Evolutionary conservation across 129 eudicot genomes (phyloP).

Genomic region (Centaurea solstitialis): DNA sequence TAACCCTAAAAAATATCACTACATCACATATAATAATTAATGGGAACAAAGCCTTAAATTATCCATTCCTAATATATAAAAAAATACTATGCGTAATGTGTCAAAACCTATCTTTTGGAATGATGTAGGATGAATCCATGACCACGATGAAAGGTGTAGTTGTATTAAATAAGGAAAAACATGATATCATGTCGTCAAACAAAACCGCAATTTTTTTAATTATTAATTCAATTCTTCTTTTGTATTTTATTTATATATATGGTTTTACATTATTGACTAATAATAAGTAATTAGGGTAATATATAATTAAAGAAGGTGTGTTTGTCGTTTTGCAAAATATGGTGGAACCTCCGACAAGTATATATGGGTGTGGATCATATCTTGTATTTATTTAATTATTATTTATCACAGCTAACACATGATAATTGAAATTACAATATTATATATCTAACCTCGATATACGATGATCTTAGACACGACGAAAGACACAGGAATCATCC

Average conservation of each 20-base stretch:
- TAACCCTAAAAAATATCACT: no score
- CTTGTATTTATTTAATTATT: neutral
- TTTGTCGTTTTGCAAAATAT: constrained; percentile 24
- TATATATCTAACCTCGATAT: neutral
- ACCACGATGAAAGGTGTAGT: constrained; percentile 18
- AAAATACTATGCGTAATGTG: neutral
- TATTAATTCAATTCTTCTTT: neutral
- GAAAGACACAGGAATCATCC: constrained; percentile 23
- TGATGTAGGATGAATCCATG: neutral
- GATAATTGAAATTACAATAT: constrained; percentile 6
- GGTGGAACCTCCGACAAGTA: constrained; percentile 37
- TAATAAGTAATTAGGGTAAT: neutral
- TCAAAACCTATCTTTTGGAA: neutral
- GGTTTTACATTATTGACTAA: neutral
- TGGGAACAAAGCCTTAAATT: no score
- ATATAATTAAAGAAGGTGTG: constrained; percentile 15
- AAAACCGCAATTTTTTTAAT: constrained; percentile 11
- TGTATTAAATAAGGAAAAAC: neutral
- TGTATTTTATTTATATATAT: neutral
- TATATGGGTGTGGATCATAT: constrained; percentile 15
- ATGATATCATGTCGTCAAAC: constrained; percentile 9
- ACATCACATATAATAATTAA: no score
- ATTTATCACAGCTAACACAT: constrained; percentile 33
- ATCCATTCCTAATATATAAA: no score
- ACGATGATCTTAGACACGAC: constrained; percentile 13